Base-by-base conservation (phyloP, 257 asterid species). In the Rubia yunnanensis region DNA sequence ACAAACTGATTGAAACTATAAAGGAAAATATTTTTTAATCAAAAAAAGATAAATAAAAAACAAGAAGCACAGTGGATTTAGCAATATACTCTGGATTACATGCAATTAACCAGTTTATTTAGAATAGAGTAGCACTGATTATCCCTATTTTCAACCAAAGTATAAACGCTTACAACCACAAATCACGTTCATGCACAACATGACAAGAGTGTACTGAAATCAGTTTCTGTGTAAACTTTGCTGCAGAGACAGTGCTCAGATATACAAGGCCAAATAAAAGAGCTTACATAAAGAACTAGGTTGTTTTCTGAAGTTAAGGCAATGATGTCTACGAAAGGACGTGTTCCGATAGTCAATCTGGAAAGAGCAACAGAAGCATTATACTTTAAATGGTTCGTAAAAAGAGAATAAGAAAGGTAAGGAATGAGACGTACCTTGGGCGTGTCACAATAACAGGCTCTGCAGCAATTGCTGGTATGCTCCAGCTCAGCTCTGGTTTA, bases 401-500 rank as follows among this genome's bases (percentile, higher is more conserved):
- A 18, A 14, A 24, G 23, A 50, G 10, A 71, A 31, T 7, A 31
- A 27, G 30, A 57, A 27, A 39, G 56, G 71, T 41, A 78, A 72
- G 62, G 48, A 58, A 44, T 59, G 26, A 55, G 63, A 59, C 54
- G 55, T 77, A 92, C 98, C 82, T 80, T n/a, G 98, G 88, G 60
- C 95, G 88, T 73, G 97, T 87, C 73, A 89, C 91, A 74, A 77
- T 67, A 73, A 92, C 94, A 65, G 99, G 92, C 65, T 87, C 88
- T 2, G 97, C 99, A 73, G 87, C 91, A 74, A 87, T 76, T 72
- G 99, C 96, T 30, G 92, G 79, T 74, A 92, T 77, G 81, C 86
- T 84, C 99, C 99, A 89, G 81, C 95, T 87, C 91, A 89, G 77
- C 74, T 92, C 99, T 77, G 92, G 95, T 80, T 83, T 89, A 65